Percentiles rank a stretch among this genome's conserved stretches.
Evolutionary conservation across 352 stramenopile species (phyloP).

Genomic region (Phytopythium aichiense): DNA sequence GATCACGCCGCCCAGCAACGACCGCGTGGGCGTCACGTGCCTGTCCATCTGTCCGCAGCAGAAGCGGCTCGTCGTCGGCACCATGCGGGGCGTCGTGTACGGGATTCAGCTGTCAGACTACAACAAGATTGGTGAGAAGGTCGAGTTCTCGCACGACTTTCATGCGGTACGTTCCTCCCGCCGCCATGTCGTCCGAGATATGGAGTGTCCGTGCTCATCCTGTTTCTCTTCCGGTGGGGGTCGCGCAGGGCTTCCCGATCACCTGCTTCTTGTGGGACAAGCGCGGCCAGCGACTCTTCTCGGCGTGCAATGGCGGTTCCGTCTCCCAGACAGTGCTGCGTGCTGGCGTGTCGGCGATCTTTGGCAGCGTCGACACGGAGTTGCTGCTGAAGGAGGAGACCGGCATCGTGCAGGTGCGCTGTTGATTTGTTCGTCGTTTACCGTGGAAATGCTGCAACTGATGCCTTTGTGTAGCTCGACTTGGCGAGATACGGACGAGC

Average conservation of each 20-base stretch:
- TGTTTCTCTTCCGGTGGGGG: neutral
- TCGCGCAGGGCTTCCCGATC: conserved; percentile 54
- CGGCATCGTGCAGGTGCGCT: conserved; percentile 66
- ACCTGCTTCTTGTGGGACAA: conserved; percentile 83
- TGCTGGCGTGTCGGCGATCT: conserved; percentile 78
- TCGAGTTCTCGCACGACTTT: conserved; percentile 87
- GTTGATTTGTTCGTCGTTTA: neutral
- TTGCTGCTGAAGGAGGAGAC: conserved; percentile 85
- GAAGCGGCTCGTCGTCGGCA: conserved; percentile 78
- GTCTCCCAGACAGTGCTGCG: conserved; percentile 76
- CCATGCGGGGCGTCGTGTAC: conserved; percentile 75
- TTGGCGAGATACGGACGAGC: conserved; percentile 41
- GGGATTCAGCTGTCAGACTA: conserved; percentile 78
- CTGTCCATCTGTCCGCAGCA: conserved; percentile 79
- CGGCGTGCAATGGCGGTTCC: conserved; percentile 71
- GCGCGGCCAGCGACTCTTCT: conserved; percentile 65
- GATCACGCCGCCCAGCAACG: conserved; percentile 67
- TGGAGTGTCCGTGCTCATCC: neutral
- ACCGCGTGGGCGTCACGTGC: conserved; percentile 69
- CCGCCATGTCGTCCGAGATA: no score
- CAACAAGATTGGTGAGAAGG: conserved; percentile 84
- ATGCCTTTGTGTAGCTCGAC: conserved; percentile 40
- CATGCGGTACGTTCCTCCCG: conserved; percentile 30
- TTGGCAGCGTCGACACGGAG: conserved; percentile 78
- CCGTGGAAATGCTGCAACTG: neutral